phyloP scores from a whole-genome alignment of 2,329 filamentous ascomycete genomes.

The Keithomyces neogunnii region DNA sequence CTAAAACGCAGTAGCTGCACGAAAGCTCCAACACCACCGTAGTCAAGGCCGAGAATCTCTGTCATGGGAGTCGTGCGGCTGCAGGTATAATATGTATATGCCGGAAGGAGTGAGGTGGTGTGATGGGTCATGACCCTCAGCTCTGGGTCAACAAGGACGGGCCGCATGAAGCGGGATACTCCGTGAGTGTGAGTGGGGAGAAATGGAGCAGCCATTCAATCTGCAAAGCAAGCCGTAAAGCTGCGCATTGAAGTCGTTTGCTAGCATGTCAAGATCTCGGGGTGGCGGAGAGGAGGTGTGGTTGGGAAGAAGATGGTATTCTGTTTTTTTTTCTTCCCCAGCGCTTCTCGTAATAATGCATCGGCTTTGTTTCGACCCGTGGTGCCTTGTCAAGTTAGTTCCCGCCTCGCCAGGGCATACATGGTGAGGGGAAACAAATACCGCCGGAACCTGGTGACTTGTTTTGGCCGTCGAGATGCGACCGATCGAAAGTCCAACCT shows the following conservation, averaged over 20 bases:
- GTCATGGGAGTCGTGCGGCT: neutral
- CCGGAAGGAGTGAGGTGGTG: neutral
- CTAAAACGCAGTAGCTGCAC: conserved; percentile 4
- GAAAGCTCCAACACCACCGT: neutral
- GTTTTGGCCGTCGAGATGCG: neutral
- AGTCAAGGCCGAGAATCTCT: neutral
- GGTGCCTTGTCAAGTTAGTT: too few relatives aligned
- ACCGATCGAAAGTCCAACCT: neutral
- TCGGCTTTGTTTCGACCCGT: too few relatives aligned
- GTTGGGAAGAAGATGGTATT: too few relatives aligned
- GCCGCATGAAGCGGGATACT: conserved; percentile 2
- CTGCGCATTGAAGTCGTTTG: too few relatives aligned
- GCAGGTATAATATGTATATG: neutral
- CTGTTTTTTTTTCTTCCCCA: too few relatives aligned
- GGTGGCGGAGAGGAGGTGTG: too few relatives aligned
- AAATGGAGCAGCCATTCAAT: neutral
- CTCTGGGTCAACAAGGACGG: conserved; percentile 4
- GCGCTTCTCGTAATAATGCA: too few relatives aligned
- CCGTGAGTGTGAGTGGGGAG: conserved; percentile 1
- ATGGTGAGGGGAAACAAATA: too few relatives aligned
- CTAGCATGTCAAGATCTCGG: too few relatives aligned
- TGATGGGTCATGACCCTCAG: neutral
- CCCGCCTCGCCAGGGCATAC: too few relatives aligned
- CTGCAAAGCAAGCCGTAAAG: too few relatives aligned
- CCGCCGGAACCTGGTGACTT: too few relatives aligned